Base-by-base conservation (phyloP, 2,329 filamentous ascomycete genomes). In the Colletotrichum destructivum region DNA sequence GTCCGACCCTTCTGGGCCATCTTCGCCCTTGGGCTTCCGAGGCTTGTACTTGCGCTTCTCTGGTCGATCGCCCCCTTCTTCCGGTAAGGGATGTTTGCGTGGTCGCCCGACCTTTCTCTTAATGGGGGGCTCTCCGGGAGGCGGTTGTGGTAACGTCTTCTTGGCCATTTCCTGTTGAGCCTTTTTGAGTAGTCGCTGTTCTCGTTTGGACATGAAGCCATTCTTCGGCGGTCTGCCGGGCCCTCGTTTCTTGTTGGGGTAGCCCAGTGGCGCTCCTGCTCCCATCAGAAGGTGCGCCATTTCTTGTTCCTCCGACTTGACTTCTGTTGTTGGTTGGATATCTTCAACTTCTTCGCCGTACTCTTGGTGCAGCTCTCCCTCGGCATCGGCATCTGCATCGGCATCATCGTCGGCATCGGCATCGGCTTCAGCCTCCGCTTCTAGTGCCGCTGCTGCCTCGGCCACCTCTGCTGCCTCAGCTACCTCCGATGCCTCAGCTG, bases 141-240 rank as follows among this genome's bases (percentile, higher is more conserved):
- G 83, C 18, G 82, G 82, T 71, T 85, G 86, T 9, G 86, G 84
- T 42, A 85, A 75, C 5, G 84, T 87, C 77, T 89, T 87, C 80
- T 87, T 87, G 26, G 85, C 86, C 75, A 81, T 81, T 72, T 88
- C 87, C 73, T 86, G 84, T 51, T 83, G 81, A 71, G 87, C 84
- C 79, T 91, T 92, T 82, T 91, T 90, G 9, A 91, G 86, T 59
- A 90, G 80, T 21, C 90, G 86, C 75, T 91, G 88, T 77, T 95
- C 92, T 68, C 93, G 87, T 81, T 95, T 95, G 1, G 93, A 95
- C 90, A 95, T 94, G 78, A 94, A 88, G 38, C 93, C 93, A 77
- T 95, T 93, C 83, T 95, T 95, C 0, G 93, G 93, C 23, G 93
- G 93, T 64, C 93, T 86, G n/a, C 93, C 93, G 12, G 93, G 93